Evolutionary conservation across 106 monocot species (phyloP), one percentile per base, ranked within the genome.

Genomic region (Acanthochlamys bracteata): DNA sequence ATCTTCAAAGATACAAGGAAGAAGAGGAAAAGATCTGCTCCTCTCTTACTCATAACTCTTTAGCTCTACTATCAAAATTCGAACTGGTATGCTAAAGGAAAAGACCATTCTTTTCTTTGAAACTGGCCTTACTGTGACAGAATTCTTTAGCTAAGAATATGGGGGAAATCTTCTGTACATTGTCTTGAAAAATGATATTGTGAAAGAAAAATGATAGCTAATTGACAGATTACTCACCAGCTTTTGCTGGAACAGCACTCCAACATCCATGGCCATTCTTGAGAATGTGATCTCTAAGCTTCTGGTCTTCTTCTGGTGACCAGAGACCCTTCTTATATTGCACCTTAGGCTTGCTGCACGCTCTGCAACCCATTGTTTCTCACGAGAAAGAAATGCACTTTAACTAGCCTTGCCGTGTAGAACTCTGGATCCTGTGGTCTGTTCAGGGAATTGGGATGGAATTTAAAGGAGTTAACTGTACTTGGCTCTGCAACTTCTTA

Each of bases 231-330:
- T 14, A 49, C 66, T 71, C 43, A 77, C 77, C 77, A 61, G 77
- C 60, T 55, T 72, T 77, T 13, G 41, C 66, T 16, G 77, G 77
- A 47, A 77, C 66, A 49, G 66, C 77, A 67, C 69, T 77, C 77
- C 77, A 77, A 54, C 77, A 72, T 26, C 77, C 60, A 43, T 67
- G 66, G 26, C 77, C 77, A 67, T 77, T 59, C 25, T 61, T 59
- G 20, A 67, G 54, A n/a, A 77, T 77, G 39, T 67, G 72, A 25
- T 76, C 53, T 49, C 59, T 76, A 39, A 76, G 76, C 64, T 57
- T 76, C 71, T 76, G 71, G 42, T 76, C 76, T 57, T 76, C 76
- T 68, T 76, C 76, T 41, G 76, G 76, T 10, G 76, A 76, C 76
- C 76, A 76, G 39, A 76, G 58, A 33, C 76, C 76, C 24, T 76